A percentile compares a stretch with the other conserved stretches of the same genome.
These are phyloP conservation scores for Cercophora newfieldiana DNA, from an alignment of 495 filamentous ascomycete species.

Conservation along the genomic window DNA sequence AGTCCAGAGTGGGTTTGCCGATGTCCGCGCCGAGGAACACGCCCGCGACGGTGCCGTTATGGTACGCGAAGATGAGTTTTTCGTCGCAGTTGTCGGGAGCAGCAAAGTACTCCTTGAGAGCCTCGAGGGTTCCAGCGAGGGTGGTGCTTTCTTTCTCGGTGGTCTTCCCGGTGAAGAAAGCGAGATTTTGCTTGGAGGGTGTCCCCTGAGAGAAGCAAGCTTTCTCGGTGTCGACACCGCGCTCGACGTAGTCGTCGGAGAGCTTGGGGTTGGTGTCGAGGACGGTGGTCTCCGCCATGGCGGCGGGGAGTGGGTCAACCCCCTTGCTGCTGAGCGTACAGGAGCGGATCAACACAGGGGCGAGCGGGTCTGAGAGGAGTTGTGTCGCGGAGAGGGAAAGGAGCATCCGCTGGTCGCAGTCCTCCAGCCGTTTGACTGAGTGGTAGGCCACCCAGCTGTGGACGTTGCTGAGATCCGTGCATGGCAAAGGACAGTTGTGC, in stretches of 20 bases:
- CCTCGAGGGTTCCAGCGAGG: background rate
- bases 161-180: background rate
- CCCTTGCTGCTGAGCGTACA: constrained; percentile 7
- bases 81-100: constrained; percentile 19
- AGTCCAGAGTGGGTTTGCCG: constrained; percentile 11
- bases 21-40: constrained; percentile 11
- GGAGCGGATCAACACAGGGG: constrained; percentile 16
- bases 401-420: constrained; percentile 20
- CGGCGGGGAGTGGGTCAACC: background rate
- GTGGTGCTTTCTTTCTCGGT: background rate
- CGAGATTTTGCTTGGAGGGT: background rate
- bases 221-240: background rate
- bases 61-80: constrained; percentile 14
- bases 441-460: constrained; percentile 23
- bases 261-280: constrained; percentile 1
- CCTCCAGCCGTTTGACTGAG: constrained; percentile 17
- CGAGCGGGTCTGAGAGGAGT: constrained; percentile 18
- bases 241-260: too few relatives aligned
- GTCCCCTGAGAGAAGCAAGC: background rate
- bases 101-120: constrained; percentile 16
- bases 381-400: constrained; percentile 20
- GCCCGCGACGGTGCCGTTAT: constrained; percentile 11
- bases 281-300: constrained; percentile 2
- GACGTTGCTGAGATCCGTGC: constrained; percentile 17
- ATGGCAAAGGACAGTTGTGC: constrained; percentile 22